These are phyloP conservation scores for Vigna angularis DNA, from an alignment of 306 rosid genomes.

Conservation along the genomic window DNA sequence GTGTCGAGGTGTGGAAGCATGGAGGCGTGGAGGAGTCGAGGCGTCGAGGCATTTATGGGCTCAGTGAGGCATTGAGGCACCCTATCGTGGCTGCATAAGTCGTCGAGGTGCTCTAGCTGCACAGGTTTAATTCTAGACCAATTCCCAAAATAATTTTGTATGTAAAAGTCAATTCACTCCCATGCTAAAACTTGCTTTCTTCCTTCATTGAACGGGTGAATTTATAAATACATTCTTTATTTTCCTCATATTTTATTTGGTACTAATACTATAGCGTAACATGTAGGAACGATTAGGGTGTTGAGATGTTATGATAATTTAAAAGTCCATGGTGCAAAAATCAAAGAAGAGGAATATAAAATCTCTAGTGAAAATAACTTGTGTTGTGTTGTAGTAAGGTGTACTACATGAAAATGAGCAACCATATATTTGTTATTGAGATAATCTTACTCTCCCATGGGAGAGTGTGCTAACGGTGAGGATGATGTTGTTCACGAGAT, in stretches of 20 bases:
- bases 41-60: too few species aligned
- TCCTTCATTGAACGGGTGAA: not conserved
- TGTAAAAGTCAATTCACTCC: not conserved
- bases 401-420: not conserved
- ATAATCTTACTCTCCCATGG: conserved; percentile 7
- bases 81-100: too few species aligned
- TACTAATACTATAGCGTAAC: too few species aligned
- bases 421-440: not conserved
- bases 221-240: not conserved
- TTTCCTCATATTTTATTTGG: too few species aligned
- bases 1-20: too few species aligned
- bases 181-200: not conserved
- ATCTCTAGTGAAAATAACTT: not conserved
- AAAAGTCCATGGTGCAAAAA: not conserved
- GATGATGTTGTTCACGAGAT: conserved; percentile 27
- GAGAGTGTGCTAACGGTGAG: too few species aligned
- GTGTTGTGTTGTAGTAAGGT: not conserved
- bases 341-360: not conserved
- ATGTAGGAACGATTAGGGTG: not conserved
- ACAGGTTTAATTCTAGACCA: too few species aligned
- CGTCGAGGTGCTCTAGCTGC: too few species aligned
- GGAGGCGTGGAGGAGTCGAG: too few species aligned
- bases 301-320: not conserved
- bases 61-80: too few species aligned
- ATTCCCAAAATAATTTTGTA: too few species aligned